A percentile compares a stretch with the other conserved stretches of the same genome.
Evolutionary conservation across 2,329 filamentous ascomycete genomes (phyloP).

Genomic region (Xylaria sp.): DNA sequence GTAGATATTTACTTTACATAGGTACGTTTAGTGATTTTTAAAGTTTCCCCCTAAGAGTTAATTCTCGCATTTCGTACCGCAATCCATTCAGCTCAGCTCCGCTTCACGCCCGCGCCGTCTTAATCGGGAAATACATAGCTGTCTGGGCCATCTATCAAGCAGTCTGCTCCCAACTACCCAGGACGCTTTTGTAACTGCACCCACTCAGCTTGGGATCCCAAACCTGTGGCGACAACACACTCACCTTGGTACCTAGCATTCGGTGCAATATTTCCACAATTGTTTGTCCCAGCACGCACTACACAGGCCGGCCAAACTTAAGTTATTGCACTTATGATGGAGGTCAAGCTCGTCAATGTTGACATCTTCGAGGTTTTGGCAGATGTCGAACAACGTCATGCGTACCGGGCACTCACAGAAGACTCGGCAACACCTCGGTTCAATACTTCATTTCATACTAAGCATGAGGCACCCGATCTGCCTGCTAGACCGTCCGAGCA

Average conservation of each 20-base stretch:
- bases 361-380: conserved; percentile 17
- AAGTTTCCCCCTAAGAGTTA: too few species aligned
- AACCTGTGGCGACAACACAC: too few species aligned
- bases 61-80: too few species aligned
- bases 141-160: too few species aligned
- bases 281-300: background rate
- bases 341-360: conserved; percentile 23
- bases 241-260: background rate
- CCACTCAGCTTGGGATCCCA: too few species aligned
- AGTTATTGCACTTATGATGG: conserved; percentile 6
- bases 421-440: conserved; percentile 37
- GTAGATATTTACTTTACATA: too few species aligned
- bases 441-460: conserved; percentile 53
- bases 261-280: background rate
- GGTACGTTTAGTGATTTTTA: too few species aligned
- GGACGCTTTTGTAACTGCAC: too few species aligned
- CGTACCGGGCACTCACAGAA: background rate
- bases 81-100: too few species aligned
- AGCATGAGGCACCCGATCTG: conserved; percentile 47
- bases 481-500: conserved; percentile 45
- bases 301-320: background rate
- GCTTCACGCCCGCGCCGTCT: too few species aligned
- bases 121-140: too few species aligned
- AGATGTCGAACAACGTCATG: conserved; percentile 12
- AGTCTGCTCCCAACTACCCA: too few species aligned